These are phyloP conservation scores for Acmispon strigosus DNA, from an alignment of 306 rosid species.

Conservation along the genomic window DNA sequence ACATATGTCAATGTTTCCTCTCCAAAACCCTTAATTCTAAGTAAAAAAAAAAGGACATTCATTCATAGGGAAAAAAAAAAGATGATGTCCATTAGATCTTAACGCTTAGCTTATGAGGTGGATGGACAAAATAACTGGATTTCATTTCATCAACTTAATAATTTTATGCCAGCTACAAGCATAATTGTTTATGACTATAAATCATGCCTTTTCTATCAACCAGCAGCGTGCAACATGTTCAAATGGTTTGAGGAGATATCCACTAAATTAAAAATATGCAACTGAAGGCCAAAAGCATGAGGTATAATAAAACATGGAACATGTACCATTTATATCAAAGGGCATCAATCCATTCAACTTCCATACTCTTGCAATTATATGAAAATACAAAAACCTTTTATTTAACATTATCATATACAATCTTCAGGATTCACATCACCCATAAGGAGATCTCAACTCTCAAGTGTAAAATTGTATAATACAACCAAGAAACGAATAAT, in stretches of 20 bases:
- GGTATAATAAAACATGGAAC: background rate
- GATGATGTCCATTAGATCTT: too few relatives aligned
- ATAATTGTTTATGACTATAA: background rate
- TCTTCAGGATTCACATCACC: conserved; percentile 22
- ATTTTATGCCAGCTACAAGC: background rate
- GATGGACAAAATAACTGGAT: too few relatives aligned
- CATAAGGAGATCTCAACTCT: conserved; percentile 10
- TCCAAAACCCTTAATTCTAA: too few relatives aligned
- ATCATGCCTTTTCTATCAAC: background rate
- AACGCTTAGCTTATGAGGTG: too few relatives aligned
- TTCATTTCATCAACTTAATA: too few relatives aligned
- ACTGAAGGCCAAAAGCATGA: background rate
- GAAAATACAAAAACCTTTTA: background rate
- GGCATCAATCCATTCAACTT: conserved; percentile 3
- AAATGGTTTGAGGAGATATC: background rate
- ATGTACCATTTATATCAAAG: background rate
- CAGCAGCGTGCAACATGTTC: background rate
- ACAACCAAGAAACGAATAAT: conserved; percentile 10
- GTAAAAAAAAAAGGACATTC: too few relatives aligned
- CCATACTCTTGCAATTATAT: background rate
- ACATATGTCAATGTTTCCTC: too few relatives aligned
- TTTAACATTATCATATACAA: conserved; percentile 19
- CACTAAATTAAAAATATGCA: background rate
- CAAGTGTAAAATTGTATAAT: background rate
- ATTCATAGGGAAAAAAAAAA: too few relatives aligned